Evolutionary conservation across 495 filamentous ascomycete species (phyloP).

Genomic region (Glarea lozoyensis): DNA sequence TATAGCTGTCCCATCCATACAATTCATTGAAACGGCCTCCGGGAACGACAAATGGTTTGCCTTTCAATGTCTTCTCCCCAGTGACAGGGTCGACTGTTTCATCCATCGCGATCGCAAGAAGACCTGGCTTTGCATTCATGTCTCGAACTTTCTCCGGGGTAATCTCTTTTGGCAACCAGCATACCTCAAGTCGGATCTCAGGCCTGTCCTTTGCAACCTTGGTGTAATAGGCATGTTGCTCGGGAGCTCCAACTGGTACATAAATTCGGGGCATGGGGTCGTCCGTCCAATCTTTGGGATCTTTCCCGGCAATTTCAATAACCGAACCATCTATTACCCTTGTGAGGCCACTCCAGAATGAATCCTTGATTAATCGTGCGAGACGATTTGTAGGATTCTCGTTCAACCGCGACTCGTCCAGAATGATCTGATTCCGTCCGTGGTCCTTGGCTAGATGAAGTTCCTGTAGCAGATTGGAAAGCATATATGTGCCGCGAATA

Average conservation of each 20-base stretch:
- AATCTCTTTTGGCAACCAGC: conserved; percentile 60
- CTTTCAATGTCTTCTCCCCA: conserved; percentile 56
- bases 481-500: conserved; percentile 88
- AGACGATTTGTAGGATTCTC: conserved; percentile 90
- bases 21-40: conserved; percentile 96
- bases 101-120: conserved; percentile 87
- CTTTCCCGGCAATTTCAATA: conserved; percentile 73
- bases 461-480: conserved; percentile 92
- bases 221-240: conserved; percentile 82
- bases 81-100: conserved; percentile 53
- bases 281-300: conserved; percentile 86
- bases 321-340: conserved; percentile 80
- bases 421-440: conserved; percentile 72
- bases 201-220: conserved; percentile 65
- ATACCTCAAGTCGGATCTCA: conserved; percentile 78
- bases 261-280: conserved; percentile 90
- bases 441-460: conserved; percentile 81
- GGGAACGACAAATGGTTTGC: conserved; percentile 90
- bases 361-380: conserved; percentile 71
- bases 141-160: conserved; percentile 62
- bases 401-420: conserved; percentile 78
- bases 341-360: conserved; percentile 86
- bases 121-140: conserved; percentile 76
- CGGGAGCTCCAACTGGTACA: conserved; percentile 71
- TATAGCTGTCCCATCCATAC: conserved; percentile 97